Base-by-base conservation (phyloP, 2,329 filamentous ascomycete genomes). In the Aspergillus bombycis region DNA sequence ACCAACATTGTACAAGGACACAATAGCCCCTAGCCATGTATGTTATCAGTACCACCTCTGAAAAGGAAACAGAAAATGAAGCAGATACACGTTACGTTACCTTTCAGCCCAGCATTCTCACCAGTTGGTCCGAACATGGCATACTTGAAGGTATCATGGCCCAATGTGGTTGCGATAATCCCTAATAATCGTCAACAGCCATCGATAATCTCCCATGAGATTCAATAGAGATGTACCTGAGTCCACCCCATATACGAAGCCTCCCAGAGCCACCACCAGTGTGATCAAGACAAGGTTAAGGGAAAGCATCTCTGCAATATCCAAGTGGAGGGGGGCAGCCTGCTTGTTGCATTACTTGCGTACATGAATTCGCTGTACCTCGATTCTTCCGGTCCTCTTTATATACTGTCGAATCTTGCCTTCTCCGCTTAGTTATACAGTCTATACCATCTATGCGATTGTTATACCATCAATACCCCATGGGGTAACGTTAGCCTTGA, bases 1-100 rank as follows among this genome's bases (percentile, higher is more conserved):
- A 14, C 65, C 65, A 55, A 68, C 65, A 38, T 71, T 68, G 43
- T 71, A 70, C 19, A 69, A 62, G 34, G 69, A 65, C 4, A 66
- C 68, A 36, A 70, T 67, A 41, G 65, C 67, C 55, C 64, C 68
- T 65, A 26, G 21, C n/a, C 23, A 53, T 23, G 34, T 30, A 11
- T 53, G 2, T 41, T 41, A 6, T 41, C n/a, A 41, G 38, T 41
- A 7, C 38, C 8, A 41, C 3, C 3, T 10, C 19, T n/a, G 6
- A 10, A 4, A 41, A 41, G 19, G 19, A 41, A 19, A n/a, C 8
- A 19, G 7, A 41, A 41, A 41, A 41, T 19, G 38, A n/a, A 41
- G 38, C 38, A 41, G 19, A 14, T 4, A 32, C 1, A 43, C 11
- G 21, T 14, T 21, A 55, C 54, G 4, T n/a, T 46, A 61, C 62